Evolutionary conservation across 805 yeast genomes (phyloP).

Genomic region (Monosporozyma unispora): DNA sequence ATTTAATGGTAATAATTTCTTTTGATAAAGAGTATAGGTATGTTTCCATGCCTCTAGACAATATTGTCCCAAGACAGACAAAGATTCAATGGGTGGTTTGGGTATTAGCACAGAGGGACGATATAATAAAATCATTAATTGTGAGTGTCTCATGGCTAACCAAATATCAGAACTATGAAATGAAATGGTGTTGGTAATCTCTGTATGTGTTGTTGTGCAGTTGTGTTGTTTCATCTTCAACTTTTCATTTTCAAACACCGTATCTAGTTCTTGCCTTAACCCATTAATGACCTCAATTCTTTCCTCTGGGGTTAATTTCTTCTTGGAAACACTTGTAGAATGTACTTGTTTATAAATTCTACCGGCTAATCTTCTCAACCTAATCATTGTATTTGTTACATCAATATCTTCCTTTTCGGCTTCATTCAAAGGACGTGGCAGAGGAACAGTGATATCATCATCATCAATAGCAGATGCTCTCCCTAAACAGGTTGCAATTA

Average conservation of each 20-base stretch:
- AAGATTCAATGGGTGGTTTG: constrained; percentile 32
- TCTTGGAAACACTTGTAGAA: constrained; percentile 34
- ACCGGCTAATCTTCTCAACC: constrained; percentile 41
- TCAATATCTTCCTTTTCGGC: constrained; percentile 36
- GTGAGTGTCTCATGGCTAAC: constrained; percentile 37
- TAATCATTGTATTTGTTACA: constrained; percentile 35
- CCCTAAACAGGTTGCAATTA: constrained; percentile 41
- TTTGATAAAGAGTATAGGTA: constrained; percentile 38
- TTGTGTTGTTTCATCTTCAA: constrained; percentile 17
- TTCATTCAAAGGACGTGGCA: constrained; percentile 33
- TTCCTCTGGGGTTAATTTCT: constrained; percentile 25
- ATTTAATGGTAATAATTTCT: constrained; percentile 38
- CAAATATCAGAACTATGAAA: constrained; percentile 31
- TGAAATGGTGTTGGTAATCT: constrained; percentile 17
- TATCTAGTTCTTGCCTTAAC: constrained; percentile 31
- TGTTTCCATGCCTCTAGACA: constrained; percentile 39
- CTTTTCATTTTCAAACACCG: constrained; percentile 20
- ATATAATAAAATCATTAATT: constrained; percentile 38
- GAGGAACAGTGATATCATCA: constrained; percentile 40
- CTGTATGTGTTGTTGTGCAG: constrained; percentile 7
- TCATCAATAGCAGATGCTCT: constrained; percentile 42
- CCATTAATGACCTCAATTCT: constrained; percentile 27
- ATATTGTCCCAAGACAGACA: constrained; percentile 37
- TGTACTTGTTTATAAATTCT: constrained; percentile 38
- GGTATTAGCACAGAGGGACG: constrained; percentile 44